Base-by-base conservation (phyloP, 768 basidiomycete species). In the Terana coerulea region DNA sequence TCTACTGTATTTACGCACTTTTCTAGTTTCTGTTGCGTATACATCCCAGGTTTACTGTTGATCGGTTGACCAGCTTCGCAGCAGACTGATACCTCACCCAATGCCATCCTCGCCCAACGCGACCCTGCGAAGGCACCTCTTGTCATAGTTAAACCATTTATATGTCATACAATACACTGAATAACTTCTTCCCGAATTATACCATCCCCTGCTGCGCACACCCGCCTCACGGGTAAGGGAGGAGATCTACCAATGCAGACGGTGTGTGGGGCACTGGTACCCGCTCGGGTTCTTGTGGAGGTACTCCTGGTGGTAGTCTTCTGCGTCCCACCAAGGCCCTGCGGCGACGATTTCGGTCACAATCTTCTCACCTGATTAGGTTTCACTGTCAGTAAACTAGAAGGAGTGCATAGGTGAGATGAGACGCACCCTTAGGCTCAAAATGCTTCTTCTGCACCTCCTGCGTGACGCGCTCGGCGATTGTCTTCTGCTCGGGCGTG, bases 201-300 rank as follows among this genome's bases (percentile, higher is more conserved):
- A n/a, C n/a, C n/a, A n/a, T n/a, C n/a, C n/a, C n/a, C n/a, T n/a
- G n/a, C n/a, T n/a, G n/a, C n/a, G n/a, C n/a, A n/a, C n/a, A n/a
- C n/a, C n/a, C n/a, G 26, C 55, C 31, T 14, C n/a, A n/a, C n/a
- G n/a, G n/a, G n/a, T n/a, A n/a, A n/a, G n/a, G n/a, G n/a, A n/a
- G n/a, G n/a, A n/a, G n/a, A 34, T 28, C 68, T 67, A 93, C 92
- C 92, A 95, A 62, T 91, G 84, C 40, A 95, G 71, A 33, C 72
- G 75, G 68, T 95, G 94, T 2, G 88, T 93, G 0, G 94, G 86
- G 69, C 95, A 98, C 60, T 94, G 90, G 65, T 97, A 97, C 8
- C 95, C 95, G 10, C 63, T 61, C 0, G 95, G 91, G 65, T 97
- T 91, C 73, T 88, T 86, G 72, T 83, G 84, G 49, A 83, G 67